Base-by-base conservation (phyloP, 2,329 filamentous ascomycete genomes). In the Curvularia verruculosa region DNA sequence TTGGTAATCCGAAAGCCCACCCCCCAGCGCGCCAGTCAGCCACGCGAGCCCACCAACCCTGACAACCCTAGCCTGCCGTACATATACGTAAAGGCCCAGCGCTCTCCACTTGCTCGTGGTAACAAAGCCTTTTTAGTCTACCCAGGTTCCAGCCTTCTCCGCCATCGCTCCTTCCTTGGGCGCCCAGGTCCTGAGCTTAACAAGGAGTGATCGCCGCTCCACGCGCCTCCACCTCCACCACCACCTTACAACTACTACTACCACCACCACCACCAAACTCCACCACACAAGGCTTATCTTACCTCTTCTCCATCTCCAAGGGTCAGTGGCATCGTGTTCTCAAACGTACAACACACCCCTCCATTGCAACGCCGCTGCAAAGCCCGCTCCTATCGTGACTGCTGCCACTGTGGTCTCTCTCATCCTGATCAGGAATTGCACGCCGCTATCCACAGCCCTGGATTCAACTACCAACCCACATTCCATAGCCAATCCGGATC, bases 161-260 rank as follows among this genome's bases (percentile, higher is more conserved):
- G 78, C 79, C 79, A 76, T 79, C 74, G 74, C 73, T 74, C 67
- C 67, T 71, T 63, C 29, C 70, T 75, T 71, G 73, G 70, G 72
- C 76, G 74, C 68, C 77, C 78, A 76, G 74, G 72, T 75, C 74
- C 74, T 76, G 75, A 79, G 77, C 78, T 80, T 80, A 80, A 80
- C 78, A 80, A 79, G 78, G 77, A 65, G 66, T 41, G 79, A 81
- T 81, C 79, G 79, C 76, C 79, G 72, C 75, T 74, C 67, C 71
- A 63, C 68, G 65, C 71, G 72, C 72, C 72, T 72, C 70, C 68
- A 63, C 69, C 70, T 71, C 67, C 73, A 71, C 73, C 70, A 71
- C 58, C 65, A 5, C 26, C 4, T 19, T n/a, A 40, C 37, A 1
- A 40, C 37, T 18, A 44, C 41, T 24, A 44, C 41, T n/a, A 28